These are phyloP conservation scores for Boletus huronensis DNA, from an alignment of 768 basidiomycete genomes.

Conservation along the genomic window DNA sequence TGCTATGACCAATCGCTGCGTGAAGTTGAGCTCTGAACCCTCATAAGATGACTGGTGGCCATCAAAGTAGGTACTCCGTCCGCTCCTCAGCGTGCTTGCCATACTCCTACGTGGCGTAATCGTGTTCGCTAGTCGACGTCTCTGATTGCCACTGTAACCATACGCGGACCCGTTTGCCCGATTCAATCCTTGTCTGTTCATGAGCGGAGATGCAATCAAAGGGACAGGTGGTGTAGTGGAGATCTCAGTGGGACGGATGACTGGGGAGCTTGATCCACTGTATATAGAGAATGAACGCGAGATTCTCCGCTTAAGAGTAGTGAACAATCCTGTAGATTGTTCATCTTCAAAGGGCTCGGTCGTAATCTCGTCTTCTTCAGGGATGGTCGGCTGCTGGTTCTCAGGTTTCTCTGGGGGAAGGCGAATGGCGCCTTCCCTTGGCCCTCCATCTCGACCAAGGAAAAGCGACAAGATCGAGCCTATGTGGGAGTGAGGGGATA, in stretches of 20 bases:
- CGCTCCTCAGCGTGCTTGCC: constrained; percentile 46
- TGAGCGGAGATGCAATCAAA: constrained; percentile 38
- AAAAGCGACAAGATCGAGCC: constrained; percentile 89
- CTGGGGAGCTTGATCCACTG: constrained; percentile 51
- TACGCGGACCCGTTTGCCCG: constrained; percentile 75
- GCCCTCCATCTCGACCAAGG: constrained; percentile 88
- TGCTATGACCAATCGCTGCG: constrained; percentile 84
- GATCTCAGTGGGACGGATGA: constrained; percentile 33
- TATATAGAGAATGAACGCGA: constrained; percentile 57
- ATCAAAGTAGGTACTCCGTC: constrained; percentile 46
- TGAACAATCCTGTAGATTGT: constrained; percentile 34
- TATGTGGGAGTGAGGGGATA: constrained; percentile 24
- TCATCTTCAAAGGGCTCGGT: constrained; percentile 45
- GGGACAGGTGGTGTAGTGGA: constrained; percentile 42
- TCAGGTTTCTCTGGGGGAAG: constrained; percentile 73
- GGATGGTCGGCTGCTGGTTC: constrained; percentile 47
- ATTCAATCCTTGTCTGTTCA: constrained; percentile 49
- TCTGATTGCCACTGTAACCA: constrained; percentile 61
- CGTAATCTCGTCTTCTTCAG: constrained; percentile 60
- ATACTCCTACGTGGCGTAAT: constrained; percentile 51
- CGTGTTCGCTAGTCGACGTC: constrained; percentile 51
- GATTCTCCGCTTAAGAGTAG: constrained; percentile 45
- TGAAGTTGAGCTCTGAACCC: constrained; percentile 71
- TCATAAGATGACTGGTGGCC: constrained; percentile 39
- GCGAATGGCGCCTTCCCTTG: constrained; percentile 79